Evolutionary conservation across 2,329 filamentous ascomycete species (phyloP).

Genomic region (Ophiostoma sp.): DNA sequence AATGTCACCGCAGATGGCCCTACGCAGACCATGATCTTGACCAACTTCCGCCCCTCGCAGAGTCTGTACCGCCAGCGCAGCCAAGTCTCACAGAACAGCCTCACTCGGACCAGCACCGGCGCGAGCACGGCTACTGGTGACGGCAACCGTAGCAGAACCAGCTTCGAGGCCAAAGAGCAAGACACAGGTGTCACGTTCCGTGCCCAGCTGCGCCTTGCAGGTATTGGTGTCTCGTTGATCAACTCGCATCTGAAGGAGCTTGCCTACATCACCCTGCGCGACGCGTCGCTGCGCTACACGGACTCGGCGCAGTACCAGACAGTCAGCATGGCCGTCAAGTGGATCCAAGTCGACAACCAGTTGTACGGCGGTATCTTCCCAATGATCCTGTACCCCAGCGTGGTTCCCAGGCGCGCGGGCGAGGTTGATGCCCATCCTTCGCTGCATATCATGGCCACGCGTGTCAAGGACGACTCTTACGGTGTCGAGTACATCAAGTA

Average conservation of each 20-base stretch:
- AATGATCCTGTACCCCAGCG: conserved; percentile 92
- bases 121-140: conserved; percentile 12
- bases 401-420: conserved; percentile 92
- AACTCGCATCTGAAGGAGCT: conserved; percentile 88
- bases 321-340: conserved; percentile 84
- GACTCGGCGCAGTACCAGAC: conserved; percentile 95
- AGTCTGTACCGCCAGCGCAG: conserved; percentile 67
- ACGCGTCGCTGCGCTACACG: conserved; percentile 83
- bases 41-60: conserved; percentile 88
- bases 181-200: conserved; percentile 85
- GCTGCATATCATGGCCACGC: conserved; percentile 82
- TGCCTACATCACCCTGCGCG: conserved; percentile 87
- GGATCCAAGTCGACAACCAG: conserved; percentile 99
- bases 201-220: conserved; percentile 80
- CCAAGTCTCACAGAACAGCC: conserved; percentile 67
- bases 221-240: conserved; percentile 87
- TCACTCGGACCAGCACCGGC: conserved; percentile 56
- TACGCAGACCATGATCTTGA: conserved; percentile 87
- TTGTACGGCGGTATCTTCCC: conserved; percentile 97
- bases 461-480: conserved; percentile 97
- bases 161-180: conserved; percentile 90
- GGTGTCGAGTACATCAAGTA: conserved; percentile 99
- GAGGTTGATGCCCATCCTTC: conserved; percentile 96
- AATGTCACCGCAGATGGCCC: conserved; percentile 94
- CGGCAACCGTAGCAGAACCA: conserved; percentile 42